Evolutionary conservation across 306 rosid genomes (phyloP).

Genomic region (Prunus davidiana): DNA sequence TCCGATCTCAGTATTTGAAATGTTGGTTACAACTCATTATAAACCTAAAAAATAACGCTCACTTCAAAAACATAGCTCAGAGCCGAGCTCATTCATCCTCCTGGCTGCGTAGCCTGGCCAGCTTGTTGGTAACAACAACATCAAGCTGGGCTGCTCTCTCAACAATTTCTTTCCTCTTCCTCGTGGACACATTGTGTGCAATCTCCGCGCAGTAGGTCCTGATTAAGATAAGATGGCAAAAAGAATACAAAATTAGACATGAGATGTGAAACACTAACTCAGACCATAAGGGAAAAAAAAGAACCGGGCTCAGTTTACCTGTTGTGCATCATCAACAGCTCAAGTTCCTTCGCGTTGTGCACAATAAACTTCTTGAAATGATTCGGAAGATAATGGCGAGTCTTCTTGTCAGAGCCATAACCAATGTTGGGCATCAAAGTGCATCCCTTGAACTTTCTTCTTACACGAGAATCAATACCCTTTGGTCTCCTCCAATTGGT

Average conservation of each 20-base stretch:
- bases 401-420: constrained; percentile 80
- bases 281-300: neutral
- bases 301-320: constrained; percentile 31
- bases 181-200: constrained; percentile 75
- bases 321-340: constrained; percentile 75
- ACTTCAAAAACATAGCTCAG: neutral
- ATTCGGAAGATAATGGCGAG: constrained; percentile 74
- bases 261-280: neutral
- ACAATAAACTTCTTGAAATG: constrained; percentile 84
- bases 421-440: constrained; percentile 82
- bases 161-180: constrained; percentile 74
- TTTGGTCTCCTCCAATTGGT: constrained; percentile 75
- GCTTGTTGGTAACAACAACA: constrained; percentile 78
- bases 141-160: constrained; percentile 90
- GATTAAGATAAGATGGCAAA: neutral
- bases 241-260: neutral
- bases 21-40: neutral
- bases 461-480: constrained; percentile 84
- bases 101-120: constrained; percentile 87
- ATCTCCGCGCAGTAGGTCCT: constrained; percentile 89
- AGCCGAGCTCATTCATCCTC: constrained; percentile 65
- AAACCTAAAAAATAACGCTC: neutral
- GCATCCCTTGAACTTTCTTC: constrained; percentile 81
- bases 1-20: neutral
- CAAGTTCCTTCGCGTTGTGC: constrained; percentile 64